Evolutionary conservation across 2,329 filamentous ascomycete genomes (phyloP).

Genomic region (Aureobasidium sp.): DNA sequence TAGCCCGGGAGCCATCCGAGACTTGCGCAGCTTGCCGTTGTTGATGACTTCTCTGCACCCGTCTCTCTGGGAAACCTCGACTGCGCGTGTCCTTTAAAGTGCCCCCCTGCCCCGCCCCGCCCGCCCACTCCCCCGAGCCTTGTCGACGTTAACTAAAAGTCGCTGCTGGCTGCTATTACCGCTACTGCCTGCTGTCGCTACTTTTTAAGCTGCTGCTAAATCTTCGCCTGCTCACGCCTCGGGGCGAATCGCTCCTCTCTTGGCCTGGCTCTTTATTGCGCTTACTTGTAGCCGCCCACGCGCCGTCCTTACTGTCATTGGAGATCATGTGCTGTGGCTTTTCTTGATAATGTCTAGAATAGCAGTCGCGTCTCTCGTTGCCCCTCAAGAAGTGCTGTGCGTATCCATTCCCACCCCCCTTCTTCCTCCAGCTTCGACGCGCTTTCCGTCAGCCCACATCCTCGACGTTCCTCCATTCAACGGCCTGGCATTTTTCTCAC

Average conservation of each 20-base stretch:
- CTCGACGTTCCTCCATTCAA: constrained; percentile 1
- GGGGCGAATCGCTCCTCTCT: constrained; percentile 7
- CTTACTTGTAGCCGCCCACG: constrained; percentile 13
- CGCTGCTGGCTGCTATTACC: constrained; percentile 15
- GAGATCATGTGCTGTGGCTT: constrained; percentile 17
- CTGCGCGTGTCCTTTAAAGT: constrained; percentile 16
- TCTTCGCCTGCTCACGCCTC: constrained; percentile 3
- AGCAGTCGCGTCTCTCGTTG: constrained; percentile 19
- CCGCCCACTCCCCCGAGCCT: constrained; percentile 12
- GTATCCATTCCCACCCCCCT: constrained; percentile 8
- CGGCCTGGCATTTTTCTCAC: constrained; percentile 11
- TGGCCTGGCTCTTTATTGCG: constrained; percentile 11
- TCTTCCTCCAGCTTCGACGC: constrained; percentile 1
- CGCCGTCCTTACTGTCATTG: constrained; percentile 3
- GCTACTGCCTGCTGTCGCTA: constrained; percentile 14
- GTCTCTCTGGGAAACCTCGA: constrained; percentile 12
- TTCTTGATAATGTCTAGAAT: constrained; percentile 18
- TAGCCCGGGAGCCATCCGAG: constrained; percentile 18
- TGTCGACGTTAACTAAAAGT: constrained; percentile 15
- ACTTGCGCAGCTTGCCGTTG: constrained; percentile 17
- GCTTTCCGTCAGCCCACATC: neutral
- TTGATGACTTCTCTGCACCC: constrained; percentile 17
- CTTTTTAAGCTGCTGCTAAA: constrained; percentile 13
- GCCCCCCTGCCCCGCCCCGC: constrained; percentile 16
- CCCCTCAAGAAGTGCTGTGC: constrained; percentile 16